Base-by-base conservation (phyloP, 805 yeast genomes). In the Ogataea zsoltii region DNA sequence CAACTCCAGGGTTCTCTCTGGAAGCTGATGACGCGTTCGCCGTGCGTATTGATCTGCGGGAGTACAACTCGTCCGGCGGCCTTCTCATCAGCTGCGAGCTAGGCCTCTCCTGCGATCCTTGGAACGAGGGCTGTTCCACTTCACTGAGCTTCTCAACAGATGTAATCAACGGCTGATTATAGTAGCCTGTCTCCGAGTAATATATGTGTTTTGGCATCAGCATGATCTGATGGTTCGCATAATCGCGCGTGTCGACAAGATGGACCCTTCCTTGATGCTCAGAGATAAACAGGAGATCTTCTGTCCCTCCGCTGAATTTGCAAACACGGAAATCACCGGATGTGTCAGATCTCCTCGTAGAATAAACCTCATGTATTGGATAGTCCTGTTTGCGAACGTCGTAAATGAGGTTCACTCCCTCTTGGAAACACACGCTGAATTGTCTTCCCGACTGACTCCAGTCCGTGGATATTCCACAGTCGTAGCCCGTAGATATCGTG, bases 221-320 rank as follows among this genome's bases (percentile, higher is more conserved):
- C 2, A 89, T 72, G 30, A 90, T 89, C 62, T 86, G 92, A 60
- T 87, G 92, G 54, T 85, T 82, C 47, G 75, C 70, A 53, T 81
- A 77, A 57, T 85, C 79, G 50, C 96, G 76, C 19, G 89, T 75
- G 62, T 91, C 97, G 21, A 91, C 71, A 45, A 90, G 71, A 66
- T 91, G 98, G 3, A 91, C 86, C 43, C 96, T 74, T 0, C 96
- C 95, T 42, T 82, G 85, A 56, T 91, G 96, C 62, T 91, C 97
- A 43, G 85, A 77, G 2, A 91, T 73, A 42, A 86, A 78, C 45
- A 91, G 68, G 48, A 89, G 65, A 63, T 91, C 96, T 55, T 85
- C 91, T 13, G 85, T 70, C 3, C 88, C 84, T 30, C 75, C 71
- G 18, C 86, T 72, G 53, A 80, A 83, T 60, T 82, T 81, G 38